These are phyloP conservation scores for Hibiscus mutabilis DNA, from an alignment of 345 rosid species.

Conservation along the genomic window DNA sequence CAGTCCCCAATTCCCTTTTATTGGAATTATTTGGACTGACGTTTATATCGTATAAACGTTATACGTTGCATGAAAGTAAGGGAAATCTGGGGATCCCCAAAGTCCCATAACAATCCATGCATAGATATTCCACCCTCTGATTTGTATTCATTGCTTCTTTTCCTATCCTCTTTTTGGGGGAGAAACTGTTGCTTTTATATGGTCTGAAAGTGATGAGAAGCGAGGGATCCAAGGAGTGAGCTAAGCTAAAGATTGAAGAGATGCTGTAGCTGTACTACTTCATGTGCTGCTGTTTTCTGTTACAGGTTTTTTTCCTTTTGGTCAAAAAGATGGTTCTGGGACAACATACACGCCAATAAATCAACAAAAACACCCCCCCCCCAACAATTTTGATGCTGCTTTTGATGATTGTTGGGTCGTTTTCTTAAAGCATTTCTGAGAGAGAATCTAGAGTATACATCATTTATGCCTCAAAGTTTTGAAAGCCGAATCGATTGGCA, in stretches of 20 bases:
- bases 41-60: no score
- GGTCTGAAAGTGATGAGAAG: slow-evolving; percentile 35
- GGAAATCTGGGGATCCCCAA: slow-evolving; percentile 26
- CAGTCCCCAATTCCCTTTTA: slow-evolving; percentile 13
- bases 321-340: slow-evolving; percentile 32
- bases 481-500: not conserved
- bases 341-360: not conserved
- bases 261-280: not conserved
- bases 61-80: slow-evolving; percentile 48
- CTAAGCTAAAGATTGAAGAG: not conserved
- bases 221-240: slow-evolving; percentile 45
- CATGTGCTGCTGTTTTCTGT: slow-evolving; percentile 19
- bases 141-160: slow-evolving; percentile 3
- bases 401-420: slow-evolving; percentile 37
- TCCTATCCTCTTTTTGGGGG: slow-evolving; percentile 3
- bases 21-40: not conserved
- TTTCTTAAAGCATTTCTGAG: slow-evolving; percentile 18
- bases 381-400: slow-evolving; percentile 16
- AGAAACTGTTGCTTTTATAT: slow-evolving; percentile 7
- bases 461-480: not conserved
- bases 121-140: not conserved
- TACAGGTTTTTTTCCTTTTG: slow-evolving; percentile 3
- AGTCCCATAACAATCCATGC: slow-evolving; percentile 1
- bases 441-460: not conserved
- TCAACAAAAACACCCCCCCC: not conserved